These are phyloP conservation scores for Mollisia scopiformis DNA, from an alignment of 2,329 filamentous ascomycete genomes.

Conservation along the genomic window DNA sequence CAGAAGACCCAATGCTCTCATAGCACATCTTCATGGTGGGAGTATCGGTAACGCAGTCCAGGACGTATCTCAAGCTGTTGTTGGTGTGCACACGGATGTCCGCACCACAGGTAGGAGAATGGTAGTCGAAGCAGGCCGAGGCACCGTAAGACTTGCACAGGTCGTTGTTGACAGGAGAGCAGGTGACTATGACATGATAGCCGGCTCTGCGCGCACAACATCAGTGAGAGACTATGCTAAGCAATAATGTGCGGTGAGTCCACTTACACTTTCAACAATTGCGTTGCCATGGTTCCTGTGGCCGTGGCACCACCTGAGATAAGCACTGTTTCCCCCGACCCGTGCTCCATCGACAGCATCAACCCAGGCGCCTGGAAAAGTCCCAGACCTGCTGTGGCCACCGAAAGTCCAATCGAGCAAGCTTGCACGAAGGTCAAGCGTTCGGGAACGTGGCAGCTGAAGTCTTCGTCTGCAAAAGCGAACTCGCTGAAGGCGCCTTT, in stretches of 20 bases:
- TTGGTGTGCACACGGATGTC: background rate
- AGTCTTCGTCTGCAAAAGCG: background rate
- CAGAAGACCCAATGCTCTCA: background rate
- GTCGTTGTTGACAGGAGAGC: slow-evolving; percentile 39
- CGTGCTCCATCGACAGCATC: background rate
- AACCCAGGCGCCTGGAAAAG: background rate
- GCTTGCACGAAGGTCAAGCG: background rate
- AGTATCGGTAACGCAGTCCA: background rate
- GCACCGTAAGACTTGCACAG: slow-evolving; percentile 43
- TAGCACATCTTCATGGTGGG: background rate
- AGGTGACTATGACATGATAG: slow-evolving; percentile 27
- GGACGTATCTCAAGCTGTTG: background rate
- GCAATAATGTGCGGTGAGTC: background rate
- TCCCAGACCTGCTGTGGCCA: background rate
- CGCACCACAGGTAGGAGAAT: slow-evolving; percentile 22
- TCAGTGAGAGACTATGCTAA: slow-evolving; percentile 14
- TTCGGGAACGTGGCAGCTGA: background rate
- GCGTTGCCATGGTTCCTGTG: slow-evolving; percentile 46
- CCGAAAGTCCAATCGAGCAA: background rate
- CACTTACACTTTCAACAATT: slow-evolving; percentile 41
- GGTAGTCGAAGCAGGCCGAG: slow-evolving; percentile 44
- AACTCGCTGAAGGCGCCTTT: background rate
- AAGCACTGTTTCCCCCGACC: slow-evolving; percentile 37
- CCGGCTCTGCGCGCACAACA: background rate
- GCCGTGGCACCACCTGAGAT: slow-evolving; percentile 48